These are phyloP conservation scores for Suillus hirtellus DNA, from an alignment of 768 basidiomycete genomes.

Conservation along the genomic window DNA sequence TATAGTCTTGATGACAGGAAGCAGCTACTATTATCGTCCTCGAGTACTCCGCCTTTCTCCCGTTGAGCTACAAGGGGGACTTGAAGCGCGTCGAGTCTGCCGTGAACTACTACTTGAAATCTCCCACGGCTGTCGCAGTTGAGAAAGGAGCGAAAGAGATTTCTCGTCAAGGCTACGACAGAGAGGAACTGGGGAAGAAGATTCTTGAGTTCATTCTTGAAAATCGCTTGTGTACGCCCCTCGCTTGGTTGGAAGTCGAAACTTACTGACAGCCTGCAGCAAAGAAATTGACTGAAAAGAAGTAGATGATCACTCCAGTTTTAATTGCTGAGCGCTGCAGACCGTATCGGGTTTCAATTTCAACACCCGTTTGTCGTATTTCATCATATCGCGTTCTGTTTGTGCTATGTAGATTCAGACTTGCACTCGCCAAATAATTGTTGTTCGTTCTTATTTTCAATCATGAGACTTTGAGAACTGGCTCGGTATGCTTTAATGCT, in stretches of 20 bases:
- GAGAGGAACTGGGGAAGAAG: not conserved
- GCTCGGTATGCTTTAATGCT: not conserved
- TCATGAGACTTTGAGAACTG: not conserved
- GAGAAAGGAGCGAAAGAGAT: not conserved
- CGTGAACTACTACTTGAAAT: not conserved
- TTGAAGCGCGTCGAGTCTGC: not conserved
- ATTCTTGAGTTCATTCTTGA: not conserved
- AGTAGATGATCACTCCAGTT: too few species aligned
- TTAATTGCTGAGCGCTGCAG: too few species aligned
- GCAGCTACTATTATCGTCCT: not conserved
- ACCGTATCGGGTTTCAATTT: too few species aligned
- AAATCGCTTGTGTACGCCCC: not conserved
- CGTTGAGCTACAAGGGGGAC: too few species aligned
- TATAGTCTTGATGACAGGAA: not conserved
- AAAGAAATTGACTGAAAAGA: too few species aligned
- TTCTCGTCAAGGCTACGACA: not conserved
- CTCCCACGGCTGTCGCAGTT: not conserved
- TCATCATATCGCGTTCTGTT: too few species aligned
- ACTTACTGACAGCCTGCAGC: too few species aligned
- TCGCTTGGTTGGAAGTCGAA: not conserved
- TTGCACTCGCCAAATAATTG: too few species aligned
- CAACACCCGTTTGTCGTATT: too few species aligned
- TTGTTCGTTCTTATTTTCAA: too few species aligned
- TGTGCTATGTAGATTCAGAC: not conserved
- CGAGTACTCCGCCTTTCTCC: not conserved